These are phyloP conservation scores for Moesziomyces sp. DNA, from an alignment of 1,284 basidiomycete genomes.

Conservation along the genomic window DNA sequence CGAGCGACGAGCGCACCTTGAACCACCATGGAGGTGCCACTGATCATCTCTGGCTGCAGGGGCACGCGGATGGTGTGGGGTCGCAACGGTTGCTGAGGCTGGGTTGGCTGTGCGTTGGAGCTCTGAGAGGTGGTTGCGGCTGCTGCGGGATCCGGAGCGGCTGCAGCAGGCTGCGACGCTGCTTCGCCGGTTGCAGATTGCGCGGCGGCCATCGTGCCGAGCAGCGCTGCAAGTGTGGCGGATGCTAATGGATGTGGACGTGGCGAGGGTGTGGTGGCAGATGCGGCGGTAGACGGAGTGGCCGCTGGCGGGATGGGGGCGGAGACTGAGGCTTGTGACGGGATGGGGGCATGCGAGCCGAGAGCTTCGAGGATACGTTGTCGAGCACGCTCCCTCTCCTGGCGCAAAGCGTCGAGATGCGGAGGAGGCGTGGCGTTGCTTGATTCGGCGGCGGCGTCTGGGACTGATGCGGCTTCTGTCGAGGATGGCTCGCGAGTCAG, in stretches of 20 bases:
- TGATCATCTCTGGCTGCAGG: conserved; percentile 41
- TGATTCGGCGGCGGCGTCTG: not conserved
- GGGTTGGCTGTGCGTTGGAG: conserved; percentile 4
- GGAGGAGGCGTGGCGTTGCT: conserved; percentile 36
- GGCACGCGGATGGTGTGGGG: conserved; percentile 26
- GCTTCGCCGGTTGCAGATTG: not conserved
- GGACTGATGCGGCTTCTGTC: not conserved
- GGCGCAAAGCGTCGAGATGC: conserved; percentile 27
- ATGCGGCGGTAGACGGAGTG: not conserved
- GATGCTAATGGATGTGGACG: conserved; percentile 8
- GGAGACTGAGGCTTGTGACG: conserved; percentile 1
- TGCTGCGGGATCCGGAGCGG: not conserved
- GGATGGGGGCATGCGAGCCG: conserved; percentile 2
- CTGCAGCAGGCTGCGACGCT: not conserved
- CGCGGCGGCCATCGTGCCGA: conserved; percentile 15
- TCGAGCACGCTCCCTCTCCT: conserved; percentile 45
- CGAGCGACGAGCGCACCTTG: conserved; percentile 62
- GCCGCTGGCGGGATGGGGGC: not conserved
- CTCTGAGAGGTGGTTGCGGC: not conserved
- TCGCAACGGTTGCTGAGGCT: conserved; percentile 7
- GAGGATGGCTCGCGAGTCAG: no score
- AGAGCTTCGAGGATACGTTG: conserved; percentile 38
- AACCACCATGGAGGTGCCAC: conserved; percentile 64
- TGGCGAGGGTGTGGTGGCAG: not conserved
- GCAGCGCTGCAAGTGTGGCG: conserved; percentile 30